These are phyloP conservation scores for Metschnikowia lunata DNA, from an alignment of 805 yeast species.

Conservation along the genomic window DNA sequence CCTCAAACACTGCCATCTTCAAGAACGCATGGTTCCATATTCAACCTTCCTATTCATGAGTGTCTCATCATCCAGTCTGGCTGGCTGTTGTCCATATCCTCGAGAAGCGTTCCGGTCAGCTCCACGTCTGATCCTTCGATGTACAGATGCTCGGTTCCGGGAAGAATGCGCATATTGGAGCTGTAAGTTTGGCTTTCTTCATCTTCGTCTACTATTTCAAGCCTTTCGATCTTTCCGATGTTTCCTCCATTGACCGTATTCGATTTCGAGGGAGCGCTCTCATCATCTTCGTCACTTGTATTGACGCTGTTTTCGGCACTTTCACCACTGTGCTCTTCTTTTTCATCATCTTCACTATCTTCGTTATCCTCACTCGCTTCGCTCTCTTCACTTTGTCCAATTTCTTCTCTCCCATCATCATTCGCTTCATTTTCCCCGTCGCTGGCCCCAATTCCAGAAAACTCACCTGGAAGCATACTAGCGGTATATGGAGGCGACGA, in stretches of 20 bases:
- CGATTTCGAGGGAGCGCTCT: no score
- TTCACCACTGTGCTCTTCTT: not conserved
- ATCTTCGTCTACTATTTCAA: not conserved
- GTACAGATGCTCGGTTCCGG: conserved; percentile 15
- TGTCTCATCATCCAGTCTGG: conserved; percentile 13
- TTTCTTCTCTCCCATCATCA: not conserved
- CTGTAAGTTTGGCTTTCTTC: not conserved
- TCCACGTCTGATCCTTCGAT: conserved; percentile 35
- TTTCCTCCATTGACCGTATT: not conserved
- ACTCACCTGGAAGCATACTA: not conserved
- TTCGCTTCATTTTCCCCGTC: not conserved
- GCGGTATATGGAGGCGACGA: conserved; percentile 8
- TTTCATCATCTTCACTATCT: not conserved
- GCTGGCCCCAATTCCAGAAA: not conserved
- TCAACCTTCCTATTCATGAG: not conserved
- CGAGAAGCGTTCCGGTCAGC: conserved; percentile 20
- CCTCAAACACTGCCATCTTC: not conserved
- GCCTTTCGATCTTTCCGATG: not conserved
- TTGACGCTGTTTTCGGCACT: not conserved
- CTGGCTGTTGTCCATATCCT: conserved; percentile 8
- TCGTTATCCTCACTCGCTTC: not conserved
- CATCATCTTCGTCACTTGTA: not conserved
- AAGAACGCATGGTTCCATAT: not conserved
- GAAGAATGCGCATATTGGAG: not conserved
- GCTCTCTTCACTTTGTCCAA: not conserved